Conservation (phyloP, 495 filamentous ascomycete genomes). For the Oidiodendron maius region DNA sequence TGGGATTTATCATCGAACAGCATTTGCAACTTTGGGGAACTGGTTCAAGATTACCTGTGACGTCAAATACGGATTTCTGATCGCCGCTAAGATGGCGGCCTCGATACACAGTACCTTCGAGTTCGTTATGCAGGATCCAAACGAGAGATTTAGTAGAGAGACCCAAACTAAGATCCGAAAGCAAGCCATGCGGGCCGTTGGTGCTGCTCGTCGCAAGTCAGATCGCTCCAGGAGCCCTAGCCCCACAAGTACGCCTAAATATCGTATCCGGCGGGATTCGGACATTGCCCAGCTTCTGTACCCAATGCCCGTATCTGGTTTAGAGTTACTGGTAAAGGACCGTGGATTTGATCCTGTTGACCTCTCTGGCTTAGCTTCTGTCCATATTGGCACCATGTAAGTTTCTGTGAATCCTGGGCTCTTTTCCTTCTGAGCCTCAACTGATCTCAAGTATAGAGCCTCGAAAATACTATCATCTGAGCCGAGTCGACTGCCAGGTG, state of each 20-base stretch:
- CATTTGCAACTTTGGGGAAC: conserved; percentile 6
- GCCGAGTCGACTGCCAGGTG: conserved; percentile 5
- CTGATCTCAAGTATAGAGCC: conserved; percentile 1
- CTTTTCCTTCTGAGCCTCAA: not conserved
- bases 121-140: conserved; percentile 12
- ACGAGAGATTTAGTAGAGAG: conserved; percentile 8
- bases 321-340: conserved; percentile 8
- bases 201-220: conserved; percentile 14
- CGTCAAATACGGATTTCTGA: not conserved
- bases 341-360: conserved; percentile 8
- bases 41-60: not conserved
- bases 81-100: conserved; percentile 4
- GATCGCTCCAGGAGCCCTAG: conserved; percentile 11
- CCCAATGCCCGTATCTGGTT: conserved; percentile 9
- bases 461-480: conserved; percentile 2
- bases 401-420: not conserved
- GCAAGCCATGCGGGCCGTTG: conserved; percentile 24
- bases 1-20: not conserved
- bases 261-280: conserved; percentile 6
- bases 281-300: not conserved
- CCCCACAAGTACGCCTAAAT: conserved; percentile 11
- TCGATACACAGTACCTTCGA: conserved; percentile 3
- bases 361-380: conserved; percentile 8
- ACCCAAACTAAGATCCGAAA: conserved; percentile 20
- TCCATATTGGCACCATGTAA: conserved; percentile 10